Evolutionary conservation across 1,284 basidiomycete genomes (phyloP), one percentile per base, ranked within the genome.

Genomic region (Sporisorium sorghi): DNA sequence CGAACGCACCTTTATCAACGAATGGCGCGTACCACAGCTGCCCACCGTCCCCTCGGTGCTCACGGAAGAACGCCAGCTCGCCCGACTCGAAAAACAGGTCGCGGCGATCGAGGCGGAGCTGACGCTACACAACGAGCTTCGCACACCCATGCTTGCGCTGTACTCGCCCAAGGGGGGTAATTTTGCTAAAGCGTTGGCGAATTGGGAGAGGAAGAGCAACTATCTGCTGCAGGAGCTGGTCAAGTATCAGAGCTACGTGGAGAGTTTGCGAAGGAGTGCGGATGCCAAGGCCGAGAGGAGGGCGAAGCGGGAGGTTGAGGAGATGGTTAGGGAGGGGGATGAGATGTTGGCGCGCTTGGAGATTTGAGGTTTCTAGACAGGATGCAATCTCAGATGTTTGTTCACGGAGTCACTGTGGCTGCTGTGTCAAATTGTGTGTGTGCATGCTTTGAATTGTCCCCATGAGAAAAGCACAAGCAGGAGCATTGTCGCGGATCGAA

Each of bases 241-340:
- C 83, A 98, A 98, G 84, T 99, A 97, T 85, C 90, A 93, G 56
- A 92, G 91, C n/a, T 99, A 99, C 85, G 90, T 94, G 64, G 93
- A 97, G 70, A 92, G 92, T 8, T 87, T 99, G 17, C 52, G 33
- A 23, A 44, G 42, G 19, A 71, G 76, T 37, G 56, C 39, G 17
- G 62, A 75, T 33, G 23, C 68, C 7, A 69, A 69, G 46, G 67
- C 65, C 3, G 76, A 79, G 17, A 68, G 68, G 39, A 58, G 57
- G 28, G 76, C 49, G 1, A 66, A 62, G 46, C 43, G 68, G n/a
- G 73, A 73, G 48, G 64, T 80, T 1, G 72, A 80, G 19, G 58
- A 55, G 17, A 73, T 73, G 69, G 66, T 79, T 19, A 51, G 59
- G 51, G 57, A 52, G 11, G 71, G 60, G 1, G 71, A 73, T 47